Base-by-base conservation (phyloP, 1,284 basidiomycete genomes). In the Sporisorium scitamineum region DNA sequence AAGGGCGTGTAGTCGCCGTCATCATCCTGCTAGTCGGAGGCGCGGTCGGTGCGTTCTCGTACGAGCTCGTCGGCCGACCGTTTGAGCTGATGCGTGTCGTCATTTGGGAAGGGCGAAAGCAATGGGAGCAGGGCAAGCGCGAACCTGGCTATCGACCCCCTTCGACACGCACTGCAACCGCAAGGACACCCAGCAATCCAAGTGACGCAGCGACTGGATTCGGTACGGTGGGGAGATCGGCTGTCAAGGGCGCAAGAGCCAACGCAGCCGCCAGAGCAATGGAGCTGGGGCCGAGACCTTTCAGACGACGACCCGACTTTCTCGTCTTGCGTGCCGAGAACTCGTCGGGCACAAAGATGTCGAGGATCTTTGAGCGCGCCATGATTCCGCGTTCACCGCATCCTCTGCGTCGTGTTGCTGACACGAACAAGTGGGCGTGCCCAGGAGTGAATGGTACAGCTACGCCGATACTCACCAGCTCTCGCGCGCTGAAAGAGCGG, bases 81-180 rank as follows among this genome's bases (percentile, higher is more conserved):
- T 84, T 85, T 51, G 86, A 86, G 59, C 63, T 85, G 44, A 74
- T 82, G 69, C 72, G 86, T 10, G 76, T 76, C 3, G 85, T 85
- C 16, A 80, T 86, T 22, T 86, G 79, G 79, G 76, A 85, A 34
- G 84, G 85, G 0, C 44, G 81, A 8, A 71, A 81, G 45, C 61
- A 70, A 22, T 84, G 82, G 84, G 80, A 82, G 18, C 76, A 79
- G 57, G 69, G 63, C 10, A 77, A 79, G 34, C 68, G 73, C 2
- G 72, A 76, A 42, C 42, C 72, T 7, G 67, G 67, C 18, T 71
- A 62, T 37, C 69, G 60, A 8, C 9, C 54, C 0, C 20, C 57
- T 1, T 13, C 18, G 58, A 54, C 48, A 47, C 39, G 37, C 34
- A 8, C 42, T 5, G 39, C 61, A 18, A 47, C 60, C 14, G 44